These are phyloP conservation scores for Ilex paraguariensis DNA, from an alignment of 305 asterid genomes.

Conservation along the genomic window DNA sequence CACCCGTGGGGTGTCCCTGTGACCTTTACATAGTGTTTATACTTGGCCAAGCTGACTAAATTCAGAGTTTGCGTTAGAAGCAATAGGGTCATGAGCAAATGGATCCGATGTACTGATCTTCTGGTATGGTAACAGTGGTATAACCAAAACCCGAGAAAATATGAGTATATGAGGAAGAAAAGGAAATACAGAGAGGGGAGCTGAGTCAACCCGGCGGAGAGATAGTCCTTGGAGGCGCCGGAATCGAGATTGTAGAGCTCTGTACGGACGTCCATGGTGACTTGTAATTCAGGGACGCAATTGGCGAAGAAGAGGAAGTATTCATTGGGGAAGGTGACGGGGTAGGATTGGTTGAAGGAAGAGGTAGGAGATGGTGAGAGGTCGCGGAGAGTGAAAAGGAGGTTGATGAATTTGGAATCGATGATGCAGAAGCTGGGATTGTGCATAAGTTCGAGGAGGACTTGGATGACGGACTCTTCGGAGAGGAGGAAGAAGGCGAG, in stretches of 20 bases:
- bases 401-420: conserved; percentile 60
- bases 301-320: conserved; percentile 88
- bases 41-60: conserved; percentile 86
- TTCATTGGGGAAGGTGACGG: conserved; percentile 76
- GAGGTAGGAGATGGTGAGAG: conserved; percentile 91
- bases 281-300: conserved; percentile 78
- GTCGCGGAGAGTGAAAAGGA: conserved; percentile 65
- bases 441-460: conserved; percentile 69
- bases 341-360: conserved; percentile 53
- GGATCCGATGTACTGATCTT: conserved; percentile 82
- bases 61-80: conserved; percentile 85
- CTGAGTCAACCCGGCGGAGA: conserved; percentile 83
- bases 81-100: conserved; percentile 70
- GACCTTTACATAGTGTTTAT: conserved; percentile 89
- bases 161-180: conserved; percentile 58
- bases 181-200: conserved; percentile 65
- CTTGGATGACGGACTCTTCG: conserved; percentile 79
- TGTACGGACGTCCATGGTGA: conserved; percentile 77
- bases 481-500: conserved; percentile 86
- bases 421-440: conserved; percentile 74
- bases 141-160: conserved; percentile 63
- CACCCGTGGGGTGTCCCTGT: conserved; percentile 98
- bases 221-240: conserved; percentile 63
- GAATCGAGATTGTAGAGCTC: conserved; percentile 81
- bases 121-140: conserved; percentile 42